A percentile compares a stretch with the other conserved stretches of the same genome.
Conservation (phyloP, 2,329 filamentous ascomycete genomes). For the Diplocarpon rosae region DNA sequence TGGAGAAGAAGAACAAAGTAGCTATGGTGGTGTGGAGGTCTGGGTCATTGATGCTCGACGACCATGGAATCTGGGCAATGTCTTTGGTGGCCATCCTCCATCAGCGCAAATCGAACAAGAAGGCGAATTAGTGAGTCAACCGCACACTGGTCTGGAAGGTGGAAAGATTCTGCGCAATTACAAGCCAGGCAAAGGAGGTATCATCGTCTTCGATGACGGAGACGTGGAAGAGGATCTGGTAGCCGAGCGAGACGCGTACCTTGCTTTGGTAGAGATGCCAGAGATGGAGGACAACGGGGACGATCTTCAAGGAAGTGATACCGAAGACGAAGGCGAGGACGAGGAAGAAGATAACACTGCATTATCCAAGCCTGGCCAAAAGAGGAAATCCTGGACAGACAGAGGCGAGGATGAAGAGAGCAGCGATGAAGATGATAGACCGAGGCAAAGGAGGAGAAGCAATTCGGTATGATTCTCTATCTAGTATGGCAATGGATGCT, state of each 20-base stretch:
- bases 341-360: slow-evolving; percentile 40
- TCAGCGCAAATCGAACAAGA: slow-evolving; percentile 35
- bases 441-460: slow-evolving; percentile 70
- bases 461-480: slow-evolving; percentile 57
- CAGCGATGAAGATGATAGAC: slow-evolving; percentile 62
- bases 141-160: slow-evolving; percentile 55
- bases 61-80: slow-evolving; percentile 89
- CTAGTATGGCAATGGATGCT: slow-evolving; percentile 10
- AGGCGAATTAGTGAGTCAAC: slow-evolving; percentile 32
- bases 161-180: slow-evolving; percentile 65
- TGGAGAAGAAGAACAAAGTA: slow-evolving; percentile 50
- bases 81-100: slow-evolving; percentile 65
- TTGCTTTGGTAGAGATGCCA: slow-evolving; percentile 82
- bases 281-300: slow-evolving; percentile 57
- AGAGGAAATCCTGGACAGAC: slow-evolving; percentile 72
- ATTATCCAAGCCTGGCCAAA: slow-evolving; percentile 48
- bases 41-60: slow-evolving; percentile 89
- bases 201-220: slow-evolving; percentile 91
- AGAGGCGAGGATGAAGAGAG: slow-evolving; percentile 53
- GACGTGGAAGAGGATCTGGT: slow-evolving; percentile 79
- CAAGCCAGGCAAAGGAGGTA: slow-evolving; percentile 69
- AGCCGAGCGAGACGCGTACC: slow-evolving; percentile 69
- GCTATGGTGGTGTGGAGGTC: slow-evolving; percentile 76
- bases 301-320: slow-evolving; percentile 36
- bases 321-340: slow-evolving; percentile 44